Base-by-base conservation (phyloP, 1,284 basidiomycete species). In the Cutaneotrichosporon daszewskae region DNA sequence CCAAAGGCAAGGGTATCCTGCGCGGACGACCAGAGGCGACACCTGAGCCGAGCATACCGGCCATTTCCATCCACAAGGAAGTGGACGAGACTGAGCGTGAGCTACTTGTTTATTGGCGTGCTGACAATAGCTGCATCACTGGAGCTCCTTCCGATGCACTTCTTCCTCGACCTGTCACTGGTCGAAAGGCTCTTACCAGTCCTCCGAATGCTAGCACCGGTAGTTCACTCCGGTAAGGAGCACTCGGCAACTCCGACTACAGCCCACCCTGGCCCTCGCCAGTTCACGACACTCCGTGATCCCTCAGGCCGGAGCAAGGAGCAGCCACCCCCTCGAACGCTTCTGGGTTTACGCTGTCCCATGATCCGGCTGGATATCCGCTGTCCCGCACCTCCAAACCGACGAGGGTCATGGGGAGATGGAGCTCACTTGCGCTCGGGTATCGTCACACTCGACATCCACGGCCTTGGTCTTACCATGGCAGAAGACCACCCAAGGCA, bases 121-220 rank as follows among this genome's bases (percentile, higher is more conserved):
- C 49, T 50, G 43, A 53, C 43, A 16, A 20, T 42, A 60, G 60
- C 61, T 5, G 57, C 55, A 2, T 14, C 32, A 1, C 26, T 62
- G 5, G 35, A 71, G 16, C 45, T 84, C 5, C 71, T 74, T 2
- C 81, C 86, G 2, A 56, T 88, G 6, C 87, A 88, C 58, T 33
- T 85, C 12, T 87, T 87, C 59, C 44, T 85, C 24, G 87, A 91
- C 61, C 70, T 87, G n/a, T 77, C 74, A 60, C 54, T 71, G 67
- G 36, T 70, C 72, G 55, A 74, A 64, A 41, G 72, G 54, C 41
- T 75, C 56, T 42, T 62, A 35, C 57, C 59, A 28, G 43, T 69
- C 48, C 52, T 66, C 7, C 51, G 63, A 8, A 51, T 50, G 13
- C 51, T 67, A 22, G 57, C 62, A 0, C 62, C 66, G 6, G 37